These are phyloP conservation scores for Trichophyton rubrum DNA, from an alignment of 2,329 filamentous ascomycete genomes.

Conservation along the genomic window DNA sequence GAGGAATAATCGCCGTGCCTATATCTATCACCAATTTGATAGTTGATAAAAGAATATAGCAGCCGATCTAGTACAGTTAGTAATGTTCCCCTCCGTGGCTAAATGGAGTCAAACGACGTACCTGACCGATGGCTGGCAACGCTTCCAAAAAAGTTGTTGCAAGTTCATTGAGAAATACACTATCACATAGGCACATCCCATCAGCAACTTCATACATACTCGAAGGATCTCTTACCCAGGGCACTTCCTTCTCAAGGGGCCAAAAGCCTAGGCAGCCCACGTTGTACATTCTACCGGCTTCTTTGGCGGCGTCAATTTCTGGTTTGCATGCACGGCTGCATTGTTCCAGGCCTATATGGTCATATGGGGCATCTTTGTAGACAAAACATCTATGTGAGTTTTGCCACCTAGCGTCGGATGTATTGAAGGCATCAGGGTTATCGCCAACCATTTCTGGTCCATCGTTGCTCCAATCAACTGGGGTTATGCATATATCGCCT, in stretches of 20 bases:
- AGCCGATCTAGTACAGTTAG: constrained; percentile 5
- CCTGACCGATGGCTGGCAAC: neutral
- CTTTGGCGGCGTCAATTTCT: constrained; percentile 6
- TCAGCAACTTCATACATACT: neutral
- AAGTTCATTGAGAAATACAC: neutral
- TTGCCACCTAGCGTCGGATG: neutral
- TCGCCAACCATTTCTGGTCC: neutral
- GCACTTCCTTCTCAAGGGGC: neutral
- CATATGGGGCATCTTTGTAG: neutral
- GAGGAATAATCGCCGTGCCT: constrained; percentile 1
- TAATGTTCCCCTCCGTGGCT: neutral
- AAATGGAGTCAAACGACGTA: neutral
- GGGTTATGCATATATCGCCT: neutral
- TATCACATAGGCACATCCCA: constrained; percentile 1
- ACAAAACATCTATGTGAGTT: constrained; percentile 2
- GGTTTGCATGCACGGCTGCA: constrained; percentile 1
- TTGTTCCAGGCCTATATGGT: neutral
- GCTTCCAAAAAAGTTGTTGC: neutral
- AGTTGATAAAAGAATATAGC: constrained; percentile 4
- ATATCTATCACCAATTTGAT: constrained; percentile 4
- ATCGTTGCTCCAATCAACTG: neutral
- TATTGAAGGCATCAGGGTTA: neutral
- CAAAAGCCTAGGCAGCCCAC: constrained; percentile 5
- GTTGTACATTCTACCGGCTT: constrained; percentile 6
- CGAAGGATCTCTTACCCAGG: neutral